Conservation (phyloP, 225 moss, liverwort and hornwort genomes). For the Thuidium tamariscinum region DNA sequence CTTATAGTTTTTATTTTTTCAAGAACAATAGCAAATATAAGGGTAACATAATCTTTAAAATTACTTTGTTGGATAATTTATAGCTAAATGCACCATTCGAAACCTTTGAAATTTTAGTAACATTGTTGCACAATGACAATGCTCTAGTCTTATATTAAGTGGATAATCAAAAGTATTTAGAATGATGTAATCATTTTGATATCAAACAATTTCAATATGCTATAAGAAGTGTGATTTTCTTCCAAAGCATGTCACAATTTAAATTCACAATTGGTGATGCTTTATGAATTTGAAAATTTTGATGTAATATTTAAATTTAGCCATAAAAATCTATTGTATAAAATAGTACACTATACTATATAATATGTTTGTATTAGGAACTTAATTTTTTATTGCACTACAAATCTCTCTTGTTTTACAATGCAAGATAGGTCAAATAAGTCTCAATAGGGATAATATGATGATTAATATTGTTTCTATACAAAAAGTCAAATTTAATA, state of each 20-base stretch:
- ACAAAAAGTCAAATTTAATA: no score
- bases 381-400: background rate
- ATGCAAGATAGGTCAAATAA: background rate
- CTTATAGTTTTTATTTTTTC: rapidly evolving
- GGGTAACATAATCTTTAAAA: background rate
- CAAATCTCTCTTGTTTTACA: rapidly evolving
- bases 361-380: background rate
- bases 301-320: no score
- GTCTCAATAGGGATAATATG: rapidly evolving
- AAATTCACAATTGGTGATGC: no score
- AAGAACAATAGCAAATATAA: background rate
- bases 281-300: no score
- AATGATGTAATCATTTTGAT: background rate
- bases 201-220: background rate
- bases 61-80: background rate
- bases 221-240: background rate
- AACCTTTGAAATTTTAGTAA: background rate
- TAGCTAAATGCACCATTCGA: background rate
- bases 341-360: no score
- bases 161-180: background rate
- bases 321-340: no score
- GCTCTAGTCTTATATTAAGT: background rate
- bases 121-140: background rate
- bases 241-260: no score
- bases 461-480: background rate